Evolutionary conservation across 805 yeast species (phyloP).

Genomic region (Kodamaea lidongshanica): DNA sequence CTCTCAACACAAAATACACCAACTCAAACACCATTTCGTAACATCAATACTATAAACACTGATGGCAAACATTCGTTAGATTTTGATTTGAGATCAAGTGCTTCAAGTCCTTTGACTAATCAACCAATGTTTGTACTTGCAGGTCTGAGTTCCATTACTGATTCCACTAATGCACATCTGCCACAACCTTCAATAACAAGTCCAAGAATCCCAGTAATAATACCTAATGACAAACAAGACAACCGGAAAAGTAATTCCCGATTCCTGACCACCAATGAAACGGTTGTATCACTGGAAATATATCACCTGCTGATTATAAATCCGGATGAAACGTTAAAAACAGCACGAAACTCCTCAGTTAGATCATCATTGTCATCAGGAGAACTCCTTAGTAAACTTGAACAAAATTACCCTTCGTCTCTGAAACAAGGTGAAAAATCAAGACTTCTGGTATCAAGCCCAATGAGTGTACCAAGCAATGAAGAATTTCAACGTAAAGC

Average conservation of each 20-base stretch:
- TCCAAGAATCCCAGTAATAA: constrained; percentile 1
- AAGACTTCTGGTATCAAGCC: too few relatives aligned
- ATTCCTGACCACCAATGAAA: too few relatives aligned
- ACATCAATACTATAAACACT: too few relatives aligned
- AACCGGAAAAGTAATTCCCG: too few relatives aligned
- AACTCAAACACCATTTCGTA: constrained; percentile 4
- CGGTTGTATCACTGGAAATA: constrained; percentile 3
- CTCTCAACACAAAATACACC: constrained; percentile 13
- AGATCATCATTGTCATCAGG: constrained; percentile 24
- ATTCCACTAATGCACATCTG: too few relatives aligned
- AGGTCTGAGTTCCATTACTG: too few relatives aligned
- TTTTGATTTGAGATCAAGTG: too few relatives aligned
- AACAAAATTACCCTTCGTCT: constrained; percentile 3
- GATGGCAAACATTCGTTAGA: too few relatives aligned
- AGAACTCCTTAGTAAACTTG: constrained; percentile 24
- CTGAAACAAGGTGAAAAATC: too few relatives aligned
- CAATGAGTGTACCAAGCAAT: constrained; percentile 1
- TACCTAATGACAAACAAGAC: too few relatives aligned
- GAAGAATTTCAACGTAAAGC: constrained; percentile 3
- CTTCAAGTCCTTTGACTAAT: too few relatives aligned
- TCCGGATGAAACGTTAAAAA: constrained; percentile 9
- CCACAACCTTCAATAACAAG: constrained; percentile 1
- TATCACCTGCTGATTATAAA: constrained; percentile 6
- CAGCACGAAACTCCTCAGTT: constrained; percentile 1
- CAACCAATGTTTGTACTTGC: too few relatives aligned